Base-by-base conservation (phyloP, 73 alveolate genomes). In the Stentor coeruleus region DNA sequence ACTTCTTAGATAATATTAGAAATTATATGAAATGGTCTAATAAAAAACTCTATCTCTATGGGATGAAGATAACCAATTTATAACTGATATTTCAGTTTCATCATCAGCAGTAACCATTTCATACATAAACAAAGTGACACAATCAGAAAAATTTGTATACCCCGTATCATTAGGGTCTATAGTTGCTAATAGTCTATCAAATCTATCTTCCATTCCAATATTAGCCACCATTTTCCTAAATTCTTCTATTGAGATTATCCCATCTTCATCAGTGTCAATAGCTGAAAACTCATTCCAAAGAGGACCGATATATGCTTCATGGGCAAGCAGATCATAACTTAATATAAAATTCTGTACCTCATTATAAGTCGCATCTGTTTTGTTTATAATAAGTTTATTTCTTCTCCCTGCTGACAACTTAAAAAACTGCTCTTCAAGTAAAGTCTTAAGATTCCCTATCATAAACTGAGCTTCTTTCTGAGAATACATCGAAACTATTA, bases 181-280 rank as follows among this genome's bases (percentile, higher is more conserved):
- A 49, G 6, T 20, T 11, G 6, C 66, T 20, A 49, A 49, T 11
- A 49, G 20, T 49, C 66, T 49, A 6, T 49, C 66, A 6, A 20
- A 11, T 49, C 20, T 20, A 49, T 20, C 20, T 49, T 49, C 66
- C 6, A 49, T 49, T 49, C 66, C 66, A 6, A 49, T 6, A 49
- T 49, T 20, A 49, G 28, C 20, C 6, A 6, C 6, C 6, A 49
- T 6, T 20, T 11, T 20, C 20, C 20, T 49, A 20, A 49, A 49
- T 20, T 49, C 28, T 20, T 49, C 94, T 84, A 84, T 92, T 80
- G 80, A 84, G 28, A 89, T 83, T 26, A 89, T 79, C 31, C 94
- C 94, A 89, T 89, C 89, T 81, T 89, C 85, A 81, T 89, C 94
- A 30, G 39, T 81, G 75, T 89, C 94, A 33, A 89, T 83, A 28